phyloP scores from a whole-genome alignment of 495 filamentous ascomycete species.

The Hyaloscypha bicolor region DNA sequence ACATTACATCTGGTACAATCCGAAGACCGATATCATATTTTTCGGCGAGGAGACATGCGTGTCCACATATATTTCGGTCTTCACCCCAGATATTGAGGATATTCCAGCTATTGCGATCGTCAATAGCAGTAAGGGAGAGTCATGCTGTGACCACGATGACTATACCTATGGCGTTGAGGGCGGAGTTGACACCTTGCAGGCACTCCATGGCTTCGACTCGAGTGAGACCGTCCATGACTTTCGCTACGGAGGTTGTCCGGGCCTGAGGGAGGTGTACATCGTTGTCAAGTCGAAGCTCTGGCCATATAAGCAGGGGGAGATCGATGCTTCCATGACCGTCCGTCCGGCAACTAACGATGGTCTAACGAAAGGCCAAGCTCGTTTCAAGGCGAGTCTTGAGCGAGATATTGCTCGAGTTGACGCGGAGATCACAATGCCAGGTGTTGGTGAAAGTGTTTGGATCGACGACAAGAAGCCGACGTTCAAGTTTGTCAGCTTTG shows the following conservation, averaged over 20 bases:
- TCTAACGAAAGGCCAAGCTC: not conserved
- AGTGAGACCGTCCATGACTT: not conserved
- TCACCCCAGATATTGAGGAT: too few species aligned
- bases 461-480: not conserved
- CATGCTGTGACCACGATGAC: not conserved
- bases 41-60: not conserved
- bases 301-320: not conserved
- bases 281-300: not conserved
- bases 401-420: not conserved
- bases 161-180: not conserved
- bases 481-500: not conserved
- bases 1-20: not conserved
- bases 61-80: too few species aligned
- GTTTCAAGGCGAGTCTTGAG: not conserved
- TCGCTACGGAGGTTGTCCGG: not conserved
- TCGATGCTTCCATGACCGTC: not conserved
- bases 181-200: not conserved
- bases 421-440: not conserved
- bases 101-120: not conserved
- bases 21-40: not conserved
- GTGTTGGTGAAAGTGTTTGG: not conserved
- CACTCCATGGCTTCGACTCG: not conserved
- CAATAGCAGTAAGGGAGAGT: not conserved
- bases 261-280: not conserved
- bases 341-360: not conserved